Evolutionary conservation across 257 asterid species (phyloP).

Genomic region (Solanum habrochaites): DNA sequence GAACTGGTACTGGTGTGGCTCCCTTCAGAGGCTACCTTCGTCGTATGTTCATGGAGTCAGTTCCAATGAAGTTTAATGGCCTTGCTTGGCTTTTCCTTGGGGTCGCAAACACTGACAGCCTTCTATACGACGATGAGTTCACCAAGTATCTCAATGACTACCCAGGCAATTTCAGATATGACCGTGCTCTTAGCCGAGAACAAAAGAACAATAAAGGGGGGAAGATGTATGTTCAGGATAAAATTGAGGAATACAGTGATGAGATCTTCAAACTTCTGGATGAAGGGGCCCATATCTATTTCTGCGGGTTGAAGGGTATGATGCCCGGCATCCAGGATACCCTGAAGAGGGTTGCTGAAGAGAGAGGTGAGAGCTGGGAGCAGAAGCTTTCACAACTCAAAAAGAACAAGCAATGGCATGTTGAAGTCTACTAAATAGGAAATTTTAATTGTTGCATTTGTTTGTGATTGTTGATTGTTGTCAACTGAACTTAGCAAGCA

Average conservation of each 20-base stretch:
- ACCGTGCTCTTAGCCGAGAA: constrained; percentile 86
- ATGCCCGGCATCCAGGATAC: constrained; percentile 98
- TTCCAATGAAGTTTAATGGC: constrained; percentile 76
- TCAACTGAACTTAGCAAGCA: background rate
- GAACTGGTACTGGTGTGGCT: constrained; percentile 96
- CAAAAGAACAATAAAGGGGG: constrained; percentile 82
- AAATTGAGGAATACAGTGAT: constrained; percentile 87
- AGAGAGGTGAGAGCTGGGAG: constrained; percentile 90
- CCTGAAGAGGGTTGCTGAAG: constrained; percentile 71
- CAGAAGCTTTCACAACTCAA: constrained; percentile 70
- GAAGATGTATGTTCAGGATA: constrained; percentile 96
- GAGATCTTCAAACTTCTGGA: constrained; percentile 84
- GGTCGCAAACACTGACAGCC: constrained; percentile 85
- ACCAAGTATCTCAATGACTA: constrained; percentile 53
- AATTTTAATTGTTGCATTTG: background rate
- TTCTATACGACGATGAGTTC: constrained; percentile 81
- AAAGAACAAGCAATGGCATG: constrained; percentile 97
- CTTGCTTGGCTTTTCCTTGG: constrained; percentile 99
- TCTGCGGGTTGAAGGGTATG: constrained; percentile 97
- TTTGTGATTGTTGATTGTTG: background rate
- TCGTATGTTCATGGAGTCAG: constrained; percentile 87
- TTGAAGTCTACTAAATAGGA: constrained; percentile 62
- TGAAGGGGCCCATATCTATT: constrained; percentile 80
- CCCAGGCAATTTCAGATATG: constrained; percentile 74
- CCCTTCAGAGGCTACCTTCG: constrained; percentile 93